Conservation (phyloP, 2,329 filamentous ascomycete genomes). For the Trichoderma hamatum region DNA sequence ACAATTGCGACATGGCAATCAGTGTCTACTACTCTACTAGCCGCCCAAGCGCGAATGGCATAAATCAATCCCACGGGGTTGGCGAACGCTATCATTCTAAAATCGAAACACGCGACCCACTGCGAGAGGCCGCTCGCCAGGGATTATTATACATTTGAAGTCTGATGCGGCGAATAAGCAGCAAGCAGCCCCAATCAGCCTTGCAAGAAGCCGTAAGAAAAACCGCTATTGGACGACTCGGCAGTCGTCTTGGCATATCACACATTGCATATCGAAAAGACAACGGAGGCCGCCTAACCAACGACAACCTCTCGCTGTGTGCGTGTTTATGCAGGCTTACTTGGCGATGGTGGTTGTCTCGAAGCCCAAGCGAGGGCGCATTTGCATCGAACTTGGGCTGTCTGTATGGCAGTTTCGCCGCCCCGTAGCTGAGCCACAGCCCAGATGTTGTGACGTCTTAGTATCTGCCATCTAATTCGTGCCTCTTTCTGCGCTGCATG, state of each 20-base stretch:
- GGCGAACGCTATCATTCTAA: neutral
- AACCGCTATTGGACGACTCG: neutral
- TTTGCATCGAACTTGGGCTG: neutral
- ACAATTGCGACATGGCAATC: neutral
- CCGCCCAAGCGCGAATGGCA: neutral
- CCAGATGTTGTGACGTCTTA: neutral
- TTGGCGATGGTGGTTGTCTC: neutral
- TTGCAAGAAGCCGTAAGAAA: neutral
- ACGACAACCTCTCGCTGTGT: neutral
- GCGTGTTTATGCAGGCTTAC: neutral
- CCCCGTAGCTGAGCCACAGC: neutral
- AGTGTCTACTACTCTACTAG: neutral
- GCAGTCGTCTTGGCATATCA: neutral
- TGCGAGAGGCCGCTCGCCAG: slow-evolving; percentile 5
- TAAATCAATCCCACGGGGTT: neutral
- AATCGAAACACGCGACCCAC: slow-evolving; percentile 3
- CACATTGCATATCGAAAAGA: neutral
- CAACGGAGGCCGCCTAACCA: slow-evolving; percentile 9
- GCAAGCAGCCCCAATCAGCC: slow-evolving; percentile 16
- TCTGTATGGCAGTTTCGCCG: neutral
- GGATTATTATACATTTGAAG: neutral
- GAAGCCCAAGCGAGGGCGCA: neutral
- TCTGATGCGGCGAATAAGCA: neutral
- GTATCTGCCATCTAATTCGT: neutral
- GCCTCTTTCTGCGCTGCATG: neutral